Evolutionary conservation across 192 early-diverging fungal species (phyloP).

Genomic region (Coemansia sp.): DNA sequence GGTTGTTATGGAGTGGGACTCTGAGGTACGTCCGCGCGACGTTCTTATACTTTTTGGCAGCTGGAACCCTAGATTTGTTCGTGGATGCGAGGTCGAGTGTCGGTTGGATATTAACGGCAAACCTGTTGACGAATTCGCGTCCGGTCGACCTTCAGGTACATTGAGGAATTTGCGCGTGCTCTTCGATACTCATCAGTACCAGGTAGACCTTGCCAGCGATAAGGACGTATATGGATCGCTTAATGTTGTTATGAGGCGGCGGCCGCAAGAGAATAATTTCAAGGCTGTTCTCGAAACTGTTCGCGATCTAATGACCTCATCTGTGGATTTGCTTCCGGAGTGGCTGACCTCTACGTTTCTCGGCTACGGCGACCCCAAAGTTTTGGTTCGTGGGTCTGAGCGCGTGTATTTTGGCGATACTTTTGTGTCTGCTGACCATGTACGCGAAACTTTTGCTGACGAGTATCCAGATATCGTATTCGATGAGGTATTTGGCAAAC

Average conservation of each 20-base stretch:
- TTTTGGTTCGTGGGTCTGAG: constrained; percentile 38
- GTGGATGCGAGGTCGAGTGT: constrained; percentile 86
- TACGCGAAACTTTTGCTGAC: constrained; percentile 65
- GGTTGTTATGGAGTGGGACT: constrained; percentile 88
- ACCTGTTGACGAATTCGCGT: constrained; percentile 45
- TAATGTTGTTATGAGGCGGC: constrained; percentile 88
- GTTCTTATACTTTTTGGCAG: constrained; percentile 82
- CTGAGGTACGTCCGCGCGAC: constrained; percentile 75
- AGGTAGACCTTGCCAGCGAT: constrained; percentile 24
- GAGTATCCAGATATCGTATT: constrained; percentile 1
- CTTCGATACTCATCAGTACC: constrained; percentile 89
- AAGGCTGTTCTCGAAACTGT: constrained; percentile 90
- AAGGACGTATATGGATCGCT: constrained; percentile 79
- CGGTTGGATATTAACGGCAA: constrained; percentile 75
- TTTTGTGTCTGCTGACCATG: constrained; percentile 81
- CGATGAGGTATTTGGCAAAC: constrained; percentile 30
- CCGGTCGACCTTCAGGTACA: constrained; percentile 43
- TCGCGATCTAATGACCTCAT: constrained; percentile 76
- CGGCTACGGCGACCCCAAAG: constrained; percentile 94
- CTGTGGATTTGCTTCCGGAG: constrained; percentile 63
- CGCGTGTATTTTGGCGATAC: constrained; percentile 88
- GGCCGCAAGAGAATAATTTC: constrained; percentile 92
- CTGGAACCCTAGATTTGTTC: constrained; percentile 46
- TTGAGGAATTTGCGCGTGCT: constrained; percentile 67
- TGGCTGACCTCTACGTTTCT: constrained; percentile 93